phyloP scores from a whole-genome alignment of 371 early-diverging fungal species.

The Mortierella sp. region DNA sequence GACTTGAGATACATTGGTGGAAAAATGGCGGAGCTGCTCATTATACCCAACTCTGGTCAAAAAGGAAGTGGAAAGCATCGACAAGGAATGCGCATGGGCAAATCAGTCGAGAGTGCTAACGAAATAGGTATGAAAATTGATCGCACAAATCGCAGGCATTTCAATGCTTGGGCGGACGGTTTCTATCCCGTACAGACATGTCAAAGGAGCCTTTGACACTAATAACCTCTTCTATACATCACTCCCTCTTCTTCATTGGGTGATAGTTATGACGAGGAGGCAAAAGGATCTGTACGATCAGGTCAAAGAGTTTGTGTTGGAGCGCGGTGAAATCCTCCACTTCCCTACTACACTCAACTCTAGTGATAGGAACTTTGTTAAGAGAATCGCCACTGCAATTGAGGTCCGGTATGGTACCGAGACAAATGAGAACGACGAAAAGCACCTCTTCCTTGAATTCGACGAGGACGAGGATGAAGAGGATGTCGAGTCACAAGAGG shows the following conservation, averaged over 20 bases:
- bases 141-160: neutral
- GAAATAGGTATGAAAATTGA: slow-evolving; percentile 40
- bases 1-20: slow-evolving; percentile 73
- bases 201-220: no score
- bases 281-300: slow-evolving; percentile 70
- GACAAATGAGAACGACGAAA: slow-evolving; percentile 57
- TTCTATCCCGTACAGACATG: no score
- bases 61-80: slow-evolving; percentile 60
- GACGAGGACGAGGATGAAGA: slow-evolving; percentile 66
- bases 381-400: slow-evolving; percentile 72
- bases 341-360: slow-evolving; percentile 66
- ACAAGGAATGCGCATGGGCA: slow-evolving; percentile 63
- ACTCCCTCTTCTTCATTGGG: neutral
- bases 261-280: slow-evolving; percentile 66
- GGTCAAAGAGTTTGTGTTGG: slow-evolving; percentile 67
- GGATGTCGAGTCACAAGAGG: slow-evolving; percentile 70
- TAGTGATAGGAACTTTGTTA: slow-evolving; percentile 74
- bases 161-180: neutral
- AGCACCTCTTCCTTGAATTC: slow-evolving; percentile 67
- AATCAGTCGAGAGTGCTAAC: slow-evolving; percentile 45
- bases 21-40: slow-evolving; percentile 59
- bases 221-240: neutral
- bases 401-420: slow-evolving; percentile 66
- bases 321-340: slow-evolving; percentile 59
- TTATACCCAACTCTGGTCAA: slow-evolving; percentile 26